Base-by-base conservation (phyloP, 2,329 filamentous ascomycete species). In the Colletotrichum sp. region DNA sequence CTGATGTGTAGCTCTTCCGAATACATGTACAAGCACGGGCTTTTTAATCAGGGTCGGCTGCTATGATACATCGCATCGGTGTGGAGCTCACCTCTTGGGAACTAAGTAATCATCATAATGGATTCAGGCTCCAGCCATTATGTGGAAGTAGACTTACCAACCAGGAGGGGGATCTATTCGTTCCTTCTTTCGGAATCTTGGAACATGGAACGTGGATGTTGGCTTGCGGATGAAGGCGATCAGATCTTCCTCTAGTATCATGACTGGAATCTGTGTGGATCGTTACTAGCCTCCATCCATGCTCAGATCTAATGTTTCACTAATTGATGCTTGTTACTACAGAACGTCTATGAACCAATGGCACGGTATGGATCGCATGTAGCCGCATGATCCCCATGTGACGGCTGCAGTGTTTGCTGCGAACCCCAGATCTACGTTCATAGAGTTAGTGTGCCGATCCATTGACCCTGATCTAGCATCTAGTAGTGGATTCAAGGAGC, bases 1-100 rank as follows among this genome's bases (percentile, higher is more conserved):
- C 15, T 48, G 1, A n/a, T 48, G 19, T 7, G 19, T 12, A 44
- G 19, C 9, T 44, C 39, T 6, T 5, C 1, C 1, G 34, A 36
- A 36, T 0, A 36, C 0, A 36, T 2, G 34, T 36, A 36, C 34
- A 7, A 6, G 39, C 1, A n/a, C 19, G 9, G 3, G 39, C 19
- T 12, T 5, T 1, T n/a, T 1, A 15, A 22, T 22, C 22, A 6
- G 6, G 2, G 2, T 22, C 2, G 19, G 44, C n/a, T 22, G 2
- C n/a, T 22, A n/a, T 52, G 6, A 52, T 22, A 13, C 0, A 22
- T 22, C 11, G n/a, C 44, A 22, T 52, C 44, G n/a, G 44, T 52
- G 44, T 52, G 44, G n/a, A 22, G 44, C 19, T 52, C 44, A 22
- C 44, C 2, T 22, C n/a, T 52, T 52, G n/a, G 8, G 11, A 22